Percentiles rank a stretch among this genome's conserved stretches.
These are phyloP conservation scores for Globisporangium cylindrosporum DNA, from an alignment of 352 stramenopile species.

Conservation along the genomic window DNA sequence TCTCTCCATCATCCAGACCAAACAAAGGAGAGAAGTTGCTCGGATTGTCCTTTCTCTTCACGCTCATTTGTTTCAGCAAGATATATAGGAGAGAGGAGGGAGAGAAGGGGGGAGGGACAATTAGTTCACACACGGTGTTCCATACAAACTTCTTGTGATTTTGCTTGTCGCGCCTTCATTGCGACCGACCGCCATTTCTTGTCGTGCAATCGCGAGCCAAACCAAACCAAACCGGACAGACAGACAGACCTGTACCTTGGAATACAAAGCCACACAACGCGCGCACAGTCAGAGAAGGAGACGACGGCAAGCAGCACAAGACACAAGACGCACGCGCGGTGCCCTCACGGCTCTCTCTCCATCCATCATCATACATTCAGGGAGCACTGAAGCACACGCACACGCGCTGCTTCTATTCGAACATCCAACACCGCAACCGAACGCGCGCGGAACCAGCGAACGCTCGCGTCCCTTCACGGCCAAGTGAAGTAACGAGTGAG, in stretches of 20 bases:
- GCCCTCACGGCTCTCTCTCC: background rate
- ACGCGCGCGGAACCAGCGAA: conserved; percentile 5
- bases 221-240: conserved; percentile 1
- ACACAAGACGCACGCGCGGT: background rate
- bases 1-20: background rate
- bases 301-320: background rate
- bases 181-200: background rate
- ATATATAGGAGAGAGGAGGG: background rate
- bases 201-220: conserved; percentile 6
- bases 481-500: background rate
- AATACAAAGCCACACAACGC: background rate
- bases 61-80: background rate
- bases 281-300: background rate
- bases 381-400: background rate
- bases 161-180: background rate
- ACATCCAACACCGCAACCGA: background rate
- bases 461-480: background rate
- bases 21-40: background rate
- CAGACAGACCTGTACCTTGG: background rate
- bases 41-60: background rate
- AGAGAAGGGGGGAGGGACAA: background rate
- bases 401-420: background rate
- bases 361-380: background rate
- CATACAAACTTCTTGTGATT: conserved; percentile 8
- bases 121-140: background rate